These are phyloP conservation scores for Amaranthus hypochondriacus DNA, from an alignment of 148 eudicot genomes.

Conservation along the genomic window DNA sequence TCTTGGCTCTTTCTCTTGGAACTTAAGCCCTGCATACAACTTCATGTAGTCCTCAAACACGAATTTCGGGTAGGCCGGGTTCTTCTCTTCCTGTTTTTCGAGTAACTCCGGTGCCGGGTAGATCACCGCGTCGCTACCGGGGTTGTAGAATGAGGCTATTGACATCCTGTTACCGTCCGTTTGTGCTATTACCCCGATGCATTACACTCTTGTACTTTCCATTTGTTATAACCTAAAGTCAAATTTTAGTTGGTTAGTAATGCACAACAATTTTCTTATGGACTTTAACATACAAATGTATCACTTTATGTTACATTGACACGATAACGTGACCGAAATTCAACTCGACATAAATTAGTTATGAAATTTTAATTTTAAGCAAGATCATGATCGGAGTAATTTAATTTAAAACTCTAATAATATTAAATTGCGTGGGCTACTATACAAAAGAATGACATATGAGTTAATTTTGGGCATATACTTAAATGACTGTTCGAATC, in stretches of 20 bases:
- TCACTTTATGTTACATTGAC: background rate
- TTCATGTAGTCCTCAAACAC: constrained; percentile 98
- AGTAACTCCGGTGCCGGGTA: constrained; percentile 71
- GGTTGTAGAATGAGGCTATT: constrained; percentile 95
- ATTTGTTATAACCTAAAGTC: constrained; percentile 67
- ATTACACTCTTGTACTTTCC: constrained; percentile 93
- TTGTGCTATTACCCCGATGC: constrained; percentile 88
- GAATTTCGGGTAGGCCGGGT: constrained; percentile 56
- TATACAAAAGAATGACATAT: too few species aligned
- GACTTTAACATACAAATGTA: too few species aligned
- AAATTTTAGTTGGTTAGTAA: background rate
- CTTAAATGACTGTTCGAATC: too few species aligned
- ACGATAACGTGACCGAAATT: background rate
- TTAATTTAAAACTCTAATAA: too few species aligned
- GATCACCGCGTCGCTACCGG: constrained; percentile 84
- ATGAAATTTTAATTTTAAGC: too few species aligned
- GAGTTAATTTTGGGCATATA: too few species aligned
- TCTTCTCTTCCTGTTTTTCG: constrained; percentile 38
- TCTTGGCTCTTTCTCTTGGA: constrained; percentile 87
- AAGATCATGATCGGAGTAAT: too few species aligned
- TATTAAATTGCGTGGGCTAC: too few species aligned
- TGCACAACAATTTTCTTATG: background rate
- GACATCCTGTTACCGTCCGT: constrained; percentile 83
- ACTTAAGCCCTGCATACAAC: constrained; percentile 69
- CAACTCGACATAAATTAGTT: background rate